A percentile compares a stretch with the other conserved stretches of the same genome.
phyloP scores from a whole-genome alignment of 768 basidiomycete species.

The Kwoniella europaea region DNA sequence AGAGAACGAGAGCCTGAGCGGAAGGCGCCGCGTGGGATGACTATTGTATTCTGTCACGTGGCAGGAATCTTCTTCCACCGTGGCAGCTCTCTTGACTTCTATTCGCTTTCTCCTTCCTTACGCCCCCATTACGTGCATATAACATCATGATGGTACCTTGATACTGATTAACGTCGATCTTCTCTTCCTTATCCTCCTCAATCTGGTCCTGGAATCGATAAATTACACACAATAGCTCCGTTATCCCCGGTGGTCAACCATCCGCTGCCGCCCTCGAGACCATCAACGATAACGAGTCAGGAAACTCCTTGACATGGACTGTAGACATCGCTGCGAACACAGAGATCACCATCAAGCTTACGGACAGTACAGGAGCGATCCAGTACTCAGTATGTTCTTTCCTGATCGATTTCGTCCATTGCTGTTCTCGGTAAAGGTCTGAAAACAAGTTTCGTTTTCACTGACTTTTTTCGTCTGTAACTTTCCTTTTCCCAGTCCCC shows the following conservation, averaged over 20 bases:
- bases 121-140: too few species aligned
- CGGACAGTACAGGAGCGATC: constrained; percentile 50
- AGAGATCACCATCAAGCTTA: constrained; percentile 43
- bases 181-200: not conserved
- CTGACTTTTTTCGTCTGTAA: not conserved
- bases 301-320: constrained; percentile 43
- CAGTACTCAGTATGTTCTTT: constrained; percentile 35
- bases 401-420: constrained; percentile 7
- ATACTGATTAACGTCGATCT: not conserved
- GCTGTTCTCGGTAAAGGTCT: not conserved
- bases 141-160: too few species aligned
- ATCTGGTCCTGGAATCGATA: not conserved
- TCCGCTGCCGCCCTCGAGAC: constrained; percentile 44
- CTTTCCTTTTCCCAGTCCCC: constrained; percentile 4
- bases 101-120: too few species aligned
- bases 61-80: not conserved
- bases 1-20: too few species aligned
- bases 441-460: not conserved
- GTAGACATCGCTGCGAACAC: constrained; percentile 43
- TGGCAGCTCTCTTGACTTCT: not conserved
- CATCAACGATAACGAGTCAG: constrained; percentile 19
- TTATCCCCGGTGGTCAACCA: constrained; percentile 59
- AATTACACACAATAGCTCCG: constrained; percentile 31
- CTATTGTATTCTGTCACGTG: too few species aligned
- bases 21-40: too few species aligned